Evolutionary conservation across 75 land plant genomes (phyloP), one percentile per base, ranked within the genome.

Genomic region (Selaginella tamariscina): DNA sequence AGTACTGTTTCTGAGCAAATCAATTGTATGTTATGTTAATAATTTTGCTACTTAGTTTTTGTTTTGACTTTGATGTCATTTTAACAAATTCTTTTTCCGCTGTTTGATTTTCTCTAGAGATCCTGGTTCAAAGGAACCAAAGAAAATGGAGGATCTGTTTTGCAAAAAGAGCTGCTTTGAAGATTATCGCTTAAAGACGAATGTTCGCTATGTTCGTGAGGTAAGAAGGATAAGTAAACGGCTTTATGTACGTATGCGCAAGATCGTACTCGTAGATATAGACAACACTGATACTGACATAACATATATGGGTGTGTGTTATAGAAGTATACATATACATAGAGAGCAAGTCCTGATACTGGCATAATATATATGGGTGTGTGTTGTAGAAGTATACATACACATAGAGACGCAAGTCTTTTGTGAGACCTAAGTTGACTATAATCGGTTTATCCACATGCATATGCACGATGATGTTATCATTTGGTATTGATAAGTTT

Each of bases 71-170:
- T 29, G 23, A 13, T 31, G 68, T 31, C 21, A 23, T 13, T 63
- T 9, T 63, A 26, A 63, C 26, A 26, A 2, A 22, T n/a, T 22
- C n/a, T 26, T 27, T n/a, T 9, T 24, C 5, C 30, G 55, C 23
- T 11, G 56, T 27, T 49, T 49, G 31, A 39, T 74, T 54, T 21
- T n/a, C 68, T 55, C 80, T 88, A 94, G 63, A 69, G 74, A 21
- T n/a, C 68, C 21, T 1, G 81, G 67, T 64, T 79, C 96, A 24
- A 87, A 78, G 68, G 68, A 29, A 29, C 91, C 98, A 1, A 82
- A 86, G 73, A 89, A 55, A 68, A 87, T 86, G 74, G 88, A 83
- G 56, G 98, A 94, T 75, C 76, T 94, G 27, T 94, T 94, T 64
- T 94, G 98, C 73, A 68, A 70, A 32, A 69, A 79, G 54, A 79